These are phyloP conservation scores for Solanum stenotomum DNA, from an alignment of 257 asterid genomes.

Conservation along the genomic window DNA sequence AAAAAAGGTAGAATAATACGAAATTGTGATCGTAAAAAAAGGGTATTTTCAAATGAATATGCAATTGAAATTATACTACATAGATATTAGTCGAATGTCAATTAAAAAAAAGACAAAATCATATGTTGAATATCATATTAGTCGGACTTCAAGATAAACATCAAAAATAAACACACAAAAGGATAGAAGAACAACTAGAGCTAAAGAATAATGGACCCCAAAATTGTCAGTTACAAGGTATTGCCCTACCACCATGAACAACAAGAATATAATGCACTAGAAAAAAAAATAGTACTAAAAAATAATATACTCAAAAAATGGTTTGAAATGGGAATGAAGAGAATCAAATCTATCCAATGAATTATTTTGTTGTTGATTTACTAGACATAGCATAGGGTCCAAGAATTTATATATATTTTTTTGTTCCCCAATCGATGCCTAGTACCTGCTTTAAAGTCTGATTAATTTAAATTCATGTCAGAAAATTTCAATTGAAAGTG, in stretches of 20 bases:
- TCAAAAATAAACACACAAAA: background rate
- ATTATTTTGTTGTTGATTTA: background rate
- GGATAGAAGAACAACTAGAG: background rate
- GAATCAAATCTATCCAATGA: background rate
- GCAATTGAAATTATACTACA: background rate
- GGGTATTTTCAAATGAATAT: background rate
- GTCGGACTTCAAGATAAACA: background rate
- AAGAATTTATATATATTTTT: background rate
- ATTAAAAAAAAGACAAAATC: too few relatives aligned
- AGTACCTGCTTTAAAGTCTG: rapidly evolving
- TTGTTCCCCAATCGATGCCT: background rate
- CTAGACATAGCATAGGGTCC: background rate
- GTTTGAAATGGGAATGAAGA: background rate
- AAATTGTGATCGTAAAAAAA: background rate
- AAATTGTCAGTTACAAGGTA: background rate
- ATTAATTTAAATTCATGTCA: background rate
- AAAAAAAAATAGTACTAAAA: background rate
- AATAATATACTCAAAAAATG: background rate
- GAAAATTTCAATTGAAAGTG: background rate
- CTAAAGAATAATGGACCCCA: background rate
- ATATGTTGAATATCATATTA: background rate
- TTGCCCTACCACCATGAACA: background rate
- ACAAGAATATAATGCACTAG: background rate
- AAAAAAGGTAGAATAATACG: background rate
- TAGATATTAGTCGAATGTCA: too few relatives aligned